Percentiles rank a stretch among this genome's conserved stretches.
These are phyloP conservation scores for Pichia thaimueangensis DNA, from an alignment of 805 yeast genomes.

Conservation along the genomic window DNA sequence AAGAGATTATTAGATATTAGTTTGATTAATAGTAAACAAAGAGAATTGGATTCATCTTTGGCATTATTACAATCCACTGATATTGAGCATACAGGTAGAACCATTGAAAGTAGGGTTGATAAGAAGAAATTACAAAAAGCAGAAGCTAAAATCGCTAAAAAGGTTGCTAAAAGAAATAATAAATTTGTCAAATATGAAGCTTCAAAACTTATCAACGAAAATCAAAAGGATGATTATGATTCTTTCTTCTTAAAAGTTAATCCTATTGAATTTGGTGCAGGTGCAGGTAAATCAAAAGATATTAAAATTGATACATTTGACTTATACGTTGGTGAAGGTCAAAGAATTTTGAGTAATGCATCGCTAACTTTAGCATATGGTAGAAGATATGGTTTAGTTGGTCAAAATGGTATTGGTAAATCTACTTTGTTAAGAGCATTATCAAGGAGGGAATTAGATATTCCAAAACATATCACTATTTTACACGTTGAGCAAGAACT, in stretches of 20 bases:
- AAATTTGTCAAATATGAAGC: conserved; percentile 87
- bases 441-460: conserved; percentile 86
- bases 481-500: conserved; percentile 97
- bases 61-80: conserved; percentile 77
- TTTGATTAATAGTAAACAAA: conserved; percentile 60
- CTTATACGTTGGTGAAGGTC: conserved; percentile 91
- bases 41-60: conserved; percentile 69
- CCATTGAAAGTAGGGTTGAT: conserved; percentile 90
- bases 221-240: conserved; percentile 74
- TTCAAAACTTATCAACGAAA: conserved; percentile 72
- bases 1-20: conserved; percentile 78
- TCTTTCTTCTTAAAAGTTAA: conserved; percentile 92
- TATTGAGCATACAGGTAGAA: conserved; percentile 86
- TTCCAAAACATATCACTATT: conserved; percentile 93
- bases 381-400: conserved; percentile 93
- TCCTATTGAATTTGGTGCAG: conserved; percentile 84
- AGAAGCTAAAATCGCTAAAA: conserved; percentile 94
- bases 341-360: conserved; percentile 85
- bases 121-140: conserved; percentile 96
- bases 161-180: conserved; percentile 82
- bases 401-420: conserved; percentile 99
- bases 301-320: conserved; percentile 90
- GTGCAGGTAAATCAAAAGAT: conserved; percentile 96
- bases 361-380: conserved; percentile 84
- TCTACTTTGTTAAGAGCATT: conserved; percentile 88